Evolutionary conservation across 2,329 filamentous ascomycete genomes (phyloP).

Genomic region (Diplocarpon mali): DNA sequence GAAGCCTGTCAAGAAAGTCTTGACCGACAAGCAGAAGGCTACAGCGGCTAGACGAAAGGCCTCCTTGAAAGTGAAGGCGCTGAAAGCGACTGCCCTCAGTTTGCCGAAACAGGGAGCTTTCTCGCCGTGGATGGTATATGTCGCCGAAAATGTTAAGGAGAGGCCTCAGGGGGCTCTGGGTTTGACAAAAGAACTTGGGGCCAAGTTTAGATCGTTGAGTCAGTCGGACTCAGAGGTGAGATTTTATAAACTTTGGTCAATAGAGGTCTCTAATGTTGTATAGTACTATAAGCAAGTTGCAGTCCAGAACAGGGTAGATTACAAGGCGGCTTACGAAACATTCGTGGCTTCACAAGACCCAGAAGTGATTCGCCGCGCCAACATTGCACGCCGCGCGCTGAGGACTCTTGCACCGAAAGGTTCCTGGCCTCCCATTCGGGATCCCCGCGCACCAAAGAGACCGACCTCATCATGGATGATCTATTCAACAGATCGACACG

Average conservation of each 20-base stretch:
- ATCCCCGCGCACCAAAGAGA: slow-evolving; percentile 41
- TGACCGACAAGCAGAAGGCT: slow-evolving; percentile 14
- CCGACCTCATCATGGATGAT: slow-evolving; percentile 29
- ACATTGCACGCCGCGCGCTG: slow-evolving; percentile 38
- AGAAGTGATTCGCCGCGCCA: slow-evolving; percentile 46
- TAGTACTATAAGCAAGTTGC: slow-evolving; percentile 44
- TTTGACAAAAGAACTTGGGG: slow-evolving; percentile 10
- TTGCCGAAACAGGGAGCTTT: slow-evolving; percentile 29
- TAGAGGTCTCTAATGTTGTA: slow-evolving; percentile 6
- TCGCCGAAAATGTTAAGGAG: background rate
- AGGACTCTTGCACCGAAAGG: slow-evolving; percentile 7
- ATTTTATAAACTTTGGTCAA: background rate
- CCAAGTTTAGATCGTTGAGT: slow-evolving; percentile 27
- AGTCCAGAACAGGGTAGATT: slow-evolving; percentile 34
- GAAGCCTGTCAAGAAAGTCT: background rate
- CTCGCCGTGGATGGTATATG: slow-evolving; percentile 16
- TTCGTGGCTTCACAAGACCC: slow-evolving; percentile 46
- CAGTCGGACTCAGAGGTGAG: slow-evolving; percentile 30
- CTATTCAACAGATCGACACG: slow-evolving; percentile 35
- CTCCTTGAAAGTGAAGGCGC: background rate
- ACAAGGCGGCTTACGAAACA: slow-evolving; percentile 33
- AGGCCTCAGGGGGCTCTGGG: too few relatives aligned
- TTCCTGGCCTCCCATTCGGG: slow-evolving; percentile 31
- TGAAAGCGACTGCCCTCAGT: slow-evolving; percentile 12
- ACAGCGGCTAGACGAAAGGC: background rate